Evolutionary conservation across 2,329 filamentous ascomycete genomes (phyloP), one percentile per base, ranked within the genome.

Genomic region (Amphichorda felina): DNA sequence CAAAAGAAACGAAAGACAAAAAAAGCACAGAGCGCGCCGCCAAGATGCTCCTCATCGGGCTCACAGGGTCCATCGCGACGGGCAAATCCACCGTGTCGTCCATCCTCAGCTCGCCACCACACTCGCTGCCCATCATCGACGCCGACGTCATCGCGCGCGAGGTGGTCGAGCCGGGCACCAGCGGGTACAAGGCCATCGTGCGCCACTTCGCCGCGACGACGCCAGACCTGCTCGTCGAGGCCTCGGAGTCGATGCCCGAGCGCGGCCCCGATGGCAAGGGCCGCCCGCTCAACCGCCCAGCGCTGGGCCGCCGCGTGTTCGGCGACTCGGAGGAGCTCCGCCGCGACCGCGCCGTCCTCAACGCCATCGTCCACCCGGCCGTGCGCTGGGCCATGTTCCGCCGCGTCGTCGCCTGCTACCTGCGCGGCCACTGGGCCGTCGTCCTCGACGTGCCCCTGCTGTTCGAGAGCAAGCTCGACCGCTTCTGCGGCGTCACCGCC

Each of bases 31-130:
- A n/a, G n/a, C n/a, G n/a, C n/a, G n/a, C n/a, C n/a, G n/a, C 30
- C 32, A 25, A 5, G 5, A 96, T 96, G 91, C 75, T 96, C 33
- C 78, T 98, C 50, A 87, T 98, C 49, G 91, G 91, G 38, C 76
- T 98, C 18, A 98, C 91, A 8, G 91, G 91, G 55, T 94, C 88
- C 41, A 96, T 98, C 54, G 91, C 91, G 41, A 98, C 91, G 5
- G 91, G 91, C 56, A 98, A 98, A 72, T 94, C 89, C 31, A 98
- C 89, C 45, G 87, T 95, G 37, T 94, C 91, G 19, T 68, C 72
- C 27, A 72, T 94, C 47, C 82, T 98, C 49, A 76, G 82, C 34
- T 69, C 75, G 4, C 67, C 83, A 5, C 91, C 89, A 0, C 83
- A 95, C 66, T 80, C 75, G 41, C 72, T 98, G 41, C 88, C 91